Conservation (phyloP, 495 filamentous ascomycete species). For the Recurvomyces mirabilis region DNA sequence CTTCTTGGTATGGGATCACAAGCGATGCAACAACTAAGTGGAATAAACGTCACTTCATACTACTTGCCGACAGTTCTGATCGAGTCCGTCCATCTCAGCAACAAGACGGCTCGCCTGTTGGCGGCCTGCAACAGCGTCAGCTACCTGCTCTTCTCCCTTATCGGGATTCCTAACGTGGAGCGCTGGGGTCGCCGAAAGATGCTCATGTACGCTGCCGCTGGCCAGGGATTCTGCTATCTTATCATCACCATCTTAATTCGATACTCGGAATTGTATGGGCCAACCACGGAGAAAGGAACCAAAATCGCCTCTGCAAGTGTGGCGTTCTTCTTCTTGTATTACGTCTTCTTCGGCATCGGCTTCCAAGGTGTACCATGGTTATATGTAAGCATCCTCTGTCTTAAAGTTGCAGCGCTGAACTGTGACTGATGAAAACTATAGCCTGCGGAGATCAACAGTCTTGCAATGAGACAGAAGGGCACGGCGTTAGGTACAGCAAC, state of each 20-base stretch:
- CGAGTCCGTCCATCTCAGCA: constrained; percentile 37
- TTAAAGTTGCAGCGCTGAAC: not conserved
- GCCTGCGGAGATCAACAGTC: constrained; percentile 48
- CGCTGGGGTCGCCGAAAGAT: constrained; percentile 41
- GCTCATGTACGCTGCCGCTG: constrained; percentile 41
- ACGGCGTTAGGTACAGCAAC: constrained; percentile 47
- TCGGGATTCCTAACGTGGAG: constrained; percentile 40
- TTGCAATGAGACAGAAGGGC: constrained; percentile 46
- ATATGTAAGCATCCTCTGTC: not conserved
- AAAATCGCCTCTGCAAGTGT: constrained; percentile 31
- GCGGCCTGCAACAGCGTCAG: constrained; percentile 41
- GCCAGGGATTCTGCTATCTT: constrained; percentile 42
- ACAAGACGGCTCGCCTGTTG: constrained; percentile 39
- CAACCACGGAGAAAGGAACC: constrained; percentile 12
- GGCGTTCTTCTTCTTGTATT: constrained; percentile 29
- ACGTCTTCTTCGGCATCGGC: constrained; percentile 6
- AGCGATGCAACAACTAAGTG: constrained; percentile 43
- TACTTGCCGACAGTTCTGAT: constrained; percentile 43
- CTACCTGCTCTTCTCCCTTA: constrained; percentile 39
- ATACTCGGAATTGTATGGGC: constrained; percentile 30
- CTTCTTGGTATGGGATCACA: constrained; percentile 41
- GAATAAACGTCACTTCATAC: constrained; percentile 39
- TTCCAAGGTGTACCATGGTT: constrained; percentile 13
- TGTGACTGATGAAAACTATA: constrained; percentile 41
- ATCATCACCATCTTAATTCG: constrained; percentile 46